These are phyloP conservation scores for Simplicillium aogashimaense DNA, from an alignment of 2,329 filamentous ascomycete species.

Conservation along the genomic window DNA sequence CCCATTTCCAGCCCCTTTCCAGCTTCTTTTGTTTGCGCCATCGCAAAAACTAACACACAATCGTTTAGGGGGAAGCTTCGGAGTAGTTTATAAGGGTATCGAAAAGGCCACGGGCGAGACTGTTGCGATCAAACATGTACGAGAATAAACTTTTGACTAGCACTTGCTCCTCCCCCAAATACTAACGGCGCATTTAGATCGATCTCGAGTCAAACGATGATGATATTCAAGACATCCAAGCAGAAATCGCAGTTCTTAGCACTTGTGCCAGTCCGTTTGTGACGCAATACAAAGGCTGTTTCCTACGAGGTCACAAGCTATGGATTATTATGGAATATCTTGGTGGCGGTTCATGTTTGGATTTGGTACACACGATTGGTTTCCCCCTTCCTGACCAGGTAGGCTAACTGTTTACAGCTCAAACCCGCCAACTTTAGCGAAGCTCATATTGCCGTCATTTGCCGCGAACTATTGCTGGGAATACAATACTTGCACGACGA, in stretches of 20 bases:
- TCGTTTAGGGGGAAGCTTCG: conserved; percentile 21
- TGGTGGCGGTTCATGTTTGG: conserved; percentile 88
- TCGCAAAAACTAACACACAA: too few relatives aligned
- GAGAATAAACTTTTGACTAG: conserved; percentile 19
- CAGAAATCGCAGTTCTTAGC: conserved; percentile 90
- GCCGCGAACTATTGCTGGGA: conserved; percentile 79
- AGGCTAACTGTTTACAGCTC: conserved; percentile 46
- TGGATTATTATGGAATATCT: conserved; percentile 99
- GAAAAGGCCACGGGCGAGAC: conserved; percentile 84
- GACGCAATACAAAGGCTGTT: conserved; percentile 93
- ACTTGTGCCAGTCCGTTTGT: conserved; percentile 92
- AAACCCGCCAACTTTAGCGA: conserved; percentile 87
- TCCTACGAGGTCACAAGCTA: conserved; percentile 89
- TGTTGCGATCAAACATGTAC: conserved; percentile 92
- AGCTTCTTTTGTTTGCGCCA: neutral
- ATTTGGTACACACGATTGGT: conserved; percentile 53
- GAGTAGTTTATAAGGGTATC: conserved; percentile 93
- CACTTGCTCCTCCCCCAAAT: neutral
- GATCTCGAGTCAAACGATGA: conserved; percentile 98
- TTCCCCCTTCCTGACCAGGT: conserved; percentile 4
- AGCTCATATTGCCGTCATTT: conserved; percentile 86
- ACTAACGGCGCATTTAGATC: conserved; percentile 49
- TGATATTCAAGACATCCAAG: conserved; percentile 96
- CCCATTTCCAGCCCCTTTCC: neutral
- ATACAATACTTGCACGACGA: conserved; percentile 89